Evolutionary conservation across 306 rosid species (phyloP).

Genomic region (Hylodesmum podocarpum): DNA sequence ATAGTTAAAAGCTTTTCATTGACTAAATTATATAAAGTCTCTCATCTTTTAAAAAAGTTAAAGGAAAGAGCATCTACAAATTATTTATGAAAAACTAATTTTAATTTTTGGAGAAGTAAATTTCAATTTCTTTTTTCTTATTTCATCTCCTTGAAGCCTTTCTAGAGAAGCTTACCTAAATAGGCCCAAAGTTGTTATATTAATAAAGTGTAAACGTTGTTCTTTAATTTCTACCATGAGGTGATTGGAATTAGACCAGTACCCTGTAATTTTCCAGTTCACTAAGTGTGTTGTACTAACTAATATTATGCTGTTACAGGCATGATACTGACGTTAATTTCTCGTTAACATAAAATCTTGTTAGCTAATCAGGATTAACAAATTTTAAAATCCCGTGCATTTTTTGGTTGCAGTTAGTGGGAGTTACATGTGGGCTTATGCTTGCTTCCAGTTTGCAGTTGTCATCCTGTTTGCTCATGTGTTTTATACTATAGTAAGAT

Average conservation of each 20-base stretch:
- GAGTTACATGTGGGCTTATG: slow-evolving; percentile 82
- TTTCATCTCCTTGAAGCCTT: too few species aligned
- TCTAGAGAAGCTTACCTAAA: too few species aligned
- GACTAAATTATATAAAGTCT: too few species aligned
- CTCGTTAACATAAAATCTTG: not conserved
- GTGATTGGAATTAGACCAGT: not conserved
- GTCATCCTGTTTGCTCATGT: slow-evolving; percentile 78
- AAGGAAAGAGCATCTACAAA: too few species aligned
- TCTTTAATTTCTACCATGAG: not conserved
- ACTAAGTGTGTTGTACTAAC: not conserved
- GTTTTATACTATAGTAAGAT: slow-evolving; percentile 73
- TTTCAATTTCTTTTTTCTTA: too few species aligned
- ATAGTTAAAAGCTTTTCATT: too few species aligned
- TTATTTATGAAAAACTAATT: too few species aligned
- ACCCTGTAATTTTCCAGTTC: too few species aligned
- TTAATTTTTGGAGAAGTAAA: too few species aligned
- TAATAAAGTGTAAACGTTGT: not conserved
- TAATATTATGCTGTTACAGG: not conserved
- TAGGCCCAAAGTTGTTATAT: not conserved
- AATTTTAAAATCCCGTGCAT: not conserved
- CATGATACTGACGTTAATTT: not conserved
- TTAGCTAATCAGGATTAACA: not conserved
- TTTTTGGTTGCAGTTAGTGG: slow-evolving; percentile 59
- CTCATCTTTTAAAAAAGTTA: too few species aligned
- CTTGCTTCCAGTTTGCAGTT: slow-evolving; percentile 83